phyloP scores from a whole-genome alignment of 176 grass and related monocot genomes.

The Rhipidocladum racemiflorum region DNA sequence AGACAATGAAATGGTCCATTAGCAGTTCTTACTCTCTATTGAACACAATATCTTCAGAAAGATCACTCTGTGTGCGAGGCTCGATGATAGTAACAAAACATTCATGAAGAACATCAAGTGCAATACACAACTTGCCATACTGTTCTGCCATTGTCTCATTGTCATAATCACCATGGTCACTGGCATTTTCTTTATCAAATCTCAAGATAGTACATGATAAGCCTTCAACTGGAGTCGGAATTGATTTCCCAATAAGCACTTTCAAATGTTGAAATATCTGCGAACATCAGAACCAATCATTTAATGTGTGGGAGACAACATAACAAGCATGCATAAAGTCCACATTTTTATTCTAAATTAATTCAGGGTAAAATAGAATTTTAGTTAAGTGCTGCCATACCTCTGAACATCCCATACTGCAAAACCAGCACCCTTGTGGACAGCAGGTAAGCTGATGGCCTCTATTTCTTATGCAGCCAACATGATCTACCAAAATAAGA shows the following conservation, averaged over 20 bases:
- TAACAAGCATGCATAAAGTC: slow-evolving; percentile 3
- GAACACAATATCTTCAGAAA: slow-evolving; percentile 70
- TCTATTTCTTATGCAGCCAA: slow-evolving; percentile 57
- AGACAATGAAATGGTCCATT: slow-evolving; percentile 22
- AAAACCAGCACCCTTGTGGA: slow-evolving; percentile 64
- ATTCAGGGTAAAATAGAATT: slow-evolving; percentile 14
- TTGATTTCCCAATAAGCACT: slow-evolving; percentile 47
- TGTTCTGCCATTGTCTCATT: slow-evolving; percentile 49
- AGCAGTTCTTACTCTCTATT: slow-evolving; percentile 67
- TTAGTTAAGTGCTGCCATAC: slow-evolving; percentile 32
- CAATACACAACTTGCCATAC: slow-evolving; percentile 56
- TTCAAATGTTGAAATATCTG: slow-evolving; percentile 56
- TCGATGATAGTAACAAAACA: slow-evolving; percentile 77
- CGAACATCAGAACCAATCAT: slow-evolving; percentile 20
- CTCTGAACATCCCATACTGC: slow-evolving; percentile 59
- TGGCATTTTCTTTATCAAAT: slow-evolving; percentile 36
- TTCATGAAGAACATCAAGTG: slow-evolving; percentile 71
- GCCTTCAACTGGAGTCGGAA: slow-evolving; percentile 42
- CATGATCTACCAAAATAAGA: slow-evolving; percentile 59
- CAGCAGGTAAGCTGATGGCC: slow-evolving; percentile 32
- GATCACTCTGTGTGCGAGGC: slow-evolving; percentile 58
- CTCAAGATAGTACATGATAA: slow-evolving; percentile 66
- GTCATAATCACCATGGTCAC: slow-evolving; percentile 24
- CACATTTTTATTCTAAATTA: slow-evolving; percentile 11
- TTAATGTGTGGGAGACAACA: background rate